phyloP scores from a whole-genome alignment of 176 grass and related monocot species.

The Aegilops umbellulata region DNA sequence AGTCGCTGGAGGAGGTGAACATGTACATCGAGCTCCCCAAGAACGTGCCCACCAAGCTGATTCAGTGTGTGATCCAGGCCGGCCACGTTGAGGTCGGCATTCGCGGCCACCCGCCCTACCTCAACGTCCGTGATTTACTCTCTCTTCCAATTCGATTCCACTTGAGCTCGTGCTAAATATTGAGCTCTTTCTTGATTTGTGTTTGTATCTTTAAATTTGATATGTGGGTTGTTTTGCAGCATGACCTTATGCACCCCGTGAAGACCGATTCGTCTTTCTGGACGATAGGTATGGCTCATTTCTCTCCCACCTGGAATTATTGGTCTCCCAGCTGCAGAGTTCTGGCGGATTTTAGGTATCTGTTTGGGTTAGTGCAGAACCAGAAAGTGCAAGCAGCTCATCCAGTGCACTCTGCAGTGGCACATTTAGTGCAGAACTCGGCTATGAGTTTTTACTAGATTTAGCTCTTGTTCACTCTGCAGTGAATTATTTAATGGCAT shows the following conservation, averaged over 20 bases:
- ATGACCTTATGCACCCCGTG: slow-evolving; percentile 66
- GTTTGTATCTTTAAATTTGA: neutral
- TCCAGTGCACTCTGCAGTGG: neutral
- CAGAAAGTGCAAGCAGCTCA: neutral
- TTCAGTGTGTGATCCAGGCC: slow-evolving; percentile 70
- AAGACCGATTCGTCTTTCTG: slow-evolving; percentile 98
- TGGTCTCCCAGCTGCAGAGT: neutral
- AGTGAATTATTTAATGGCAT: neutral
- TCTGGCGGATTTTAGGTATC: neutral
- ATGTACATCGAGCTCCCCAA: slow-evolving; percentile 90
- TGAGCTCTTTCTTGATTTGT: neutral
- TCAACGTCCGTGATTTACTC: slow-evolving; percentile 54
- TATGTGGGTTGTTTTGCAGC: slow-evolving; percentile 41
- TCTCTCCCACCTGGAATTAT: neutral
- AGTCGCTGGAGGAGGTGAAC: slow-evolving; percentile 92
- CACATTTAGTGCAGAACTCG: neutral
- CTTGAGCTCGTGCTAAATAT: neutral
- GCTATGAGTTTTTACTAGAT: neutral
- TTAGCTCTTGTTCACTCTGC: neutral
- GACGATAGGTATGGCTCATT: slow-evolving; percentile 63
- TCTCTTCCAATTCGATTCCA: neutral
- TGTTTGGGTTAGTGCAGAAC: neutral
- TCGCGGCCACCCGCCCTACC: slow-evolving; percentile 82
- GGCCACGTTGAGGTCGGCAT: slow-evolving; percentile 83
- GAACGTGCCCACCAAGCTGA: slow-evolving; percentile 73